Base-by-base conservation (phyloP, 495 filamentous ascomycete genomes). In the Lasiosphaeris hirsuta region DNA sequence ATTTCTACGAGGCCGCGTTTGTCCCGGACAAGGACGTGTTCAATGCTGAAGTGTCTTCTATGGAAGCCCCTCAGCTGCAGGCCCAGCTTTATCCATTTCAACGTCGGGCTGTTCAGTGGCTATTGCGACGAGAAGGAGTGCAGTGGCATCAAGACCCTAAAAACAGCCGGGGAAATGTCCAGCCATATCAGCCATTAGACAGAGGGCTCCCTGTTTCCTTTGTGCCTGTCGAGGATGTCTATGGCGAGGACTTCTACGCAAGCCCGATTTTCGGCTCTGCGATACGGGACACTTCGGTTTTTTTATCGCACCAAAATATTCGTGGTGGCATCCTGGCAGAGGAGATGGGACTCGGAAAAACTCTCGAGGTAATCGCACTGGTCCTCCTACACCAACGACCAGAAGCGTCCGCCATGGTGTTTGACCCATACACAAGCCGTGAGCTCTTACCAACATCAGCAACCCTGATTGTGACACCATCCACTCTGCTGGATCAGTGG, bases 331-430 rank as follows among this genome's bases (percentile, higher is more conserved):
- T 83, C 33, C 79, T 98, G 17, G 90, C 92, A 0, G 93, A 98
- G 69, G 94, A 98, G 72, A 97, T 97, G 94, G 93, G 93, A 0
- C 74, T 98, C 4, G 94, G 94, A 1, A 98, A 98, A 68, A 97
- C 94, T 0, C 82, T 97, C 15, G 94, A 98, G 68, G 79, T 93
- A 49, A 89, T 94, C 44, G 82, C 88, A 2, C 71, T 97, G 15
- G 86, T 96, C 0, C 81, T 80, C 43, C 66, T 88, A 44, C 85
- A 96, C 63, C 74, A 55, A 37, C 77, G 72, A 15, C 63, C 60
- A 4, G 38, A 44, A 13, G 53, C 54, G 5, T 57, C 62, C 0
- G 9, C 47, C 10, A 38, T 57, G 18, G 46, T 59, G 3, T 52
- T 65, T 0, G 71, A 71, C 53, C 23, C 62, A 10, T 61, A 69